Base-by-base conservation (phyloP, 2,329 filamentous ascomycete species). In the Penicillium sp. region DNA sequence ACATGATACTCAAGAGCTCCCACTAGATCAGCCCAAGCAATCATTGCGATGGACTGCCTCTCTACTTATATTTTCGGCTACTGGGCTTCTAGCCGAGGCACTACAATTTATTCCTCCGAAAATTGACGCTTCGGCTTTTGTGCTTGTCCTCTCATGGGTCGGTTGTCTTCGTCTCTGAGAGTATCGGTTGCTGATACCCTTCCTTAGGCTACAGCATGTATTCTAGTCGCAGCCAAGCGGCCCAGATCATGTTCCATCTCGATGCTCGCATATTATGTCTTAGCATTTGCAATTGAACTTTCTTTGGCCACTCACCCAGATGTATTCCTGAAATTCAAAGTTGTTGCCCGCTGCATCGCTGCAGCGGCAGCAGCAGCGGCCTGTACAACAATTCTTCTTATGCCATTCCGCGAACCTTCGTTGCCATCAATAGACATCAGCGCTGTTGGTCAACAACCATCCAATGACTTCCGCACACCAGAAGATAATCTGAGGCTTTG, bases 401-500 rank as follows among this genome's bases (percentile, higher is more conserved):
- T 91, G 87, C 89, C 89, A 7, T 74, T 91, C 62, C 81, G 89
- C 22, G 81, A 89, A 55, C 83, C 85, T 0, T 67, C 68, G 0
- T 67, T 87, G 4, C 75, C 80, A 19, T 75, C 69, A 4, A 71
- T 80, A 9, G 82, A 80, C 0, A 90, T 92, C 54, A 85, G 85
- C 49, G 73, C 75, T 16, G 78, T 84, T 1, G 84, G 82, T 50
- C 75, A 78, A 17, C 60, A 73, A 5, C 84, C 89, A 1, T 86
- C 81, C 0, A 78, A 75, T 3, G 72, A 79, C 2, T 75, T 89
- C n/a, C 87, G 90, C 30, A 86, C 82, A 45, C 87, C 91, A 0
- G 91, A 96, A 70, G 91, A 96, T 63, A 85, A 88, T 60, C 71
- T 96, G 25, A 88, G 82, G 0, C 77, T 92, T 0, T 91, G 90